These are phyloP conservation scores for Quercus berberidifolia DNA, from an alignment of 306 rosid genomes.

Conservation along the genomic window DNA sequence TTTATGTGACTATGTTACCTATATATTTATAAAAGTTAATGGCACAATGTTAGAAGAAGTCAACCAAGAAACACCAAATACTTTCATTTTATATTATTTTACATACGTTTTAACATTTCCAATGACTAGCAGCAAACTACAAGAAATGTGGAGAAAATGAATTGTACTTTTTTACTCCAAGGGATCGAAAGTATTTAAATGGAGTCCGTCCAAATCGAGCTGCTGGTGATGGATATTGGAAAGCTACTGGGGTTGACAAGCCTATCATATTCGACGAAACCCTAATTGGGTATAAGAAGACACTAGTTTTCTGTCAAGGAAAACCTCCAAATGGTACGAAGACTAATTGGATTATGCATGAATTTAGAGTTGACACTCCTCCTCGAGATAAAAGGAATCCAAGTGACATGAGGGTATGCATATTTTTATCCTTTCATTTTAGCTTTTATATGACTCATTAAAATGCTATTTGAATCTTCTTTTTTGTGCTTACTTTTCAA, in stretches of 20 bases:
- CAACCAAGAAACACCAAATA: too few species aligned
- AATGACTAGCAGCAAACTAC: neutral
- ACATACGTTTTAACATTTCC: too few species aligned
- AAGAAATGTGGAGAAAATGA: neutral
- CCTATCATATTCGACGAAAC: neutral
- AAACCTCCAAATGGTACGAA: neutral
- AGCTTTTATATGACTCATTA: too few species aligned
- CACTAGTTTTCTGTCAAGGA: neutral
- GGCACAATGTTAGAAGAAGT: too few species aligned
- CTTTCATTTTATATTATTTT: too few species aligned
- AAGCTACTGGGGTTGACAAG: neutral
- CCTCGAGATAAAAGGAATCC: neutral
- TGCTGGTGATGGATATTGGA: constrained; percentile 1
- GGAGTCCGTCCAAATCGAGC: constrained; percentile 3
- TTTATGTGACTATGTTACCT: too few species aligned
- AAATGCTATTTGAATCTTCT: too few species aligned
- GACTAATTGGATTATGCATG: constrained; percentile 7
- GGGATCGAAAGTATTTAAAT: neutral
- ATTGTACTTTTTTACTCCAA: constrained; percentile 14
- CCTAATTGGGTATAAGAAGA: neutral
- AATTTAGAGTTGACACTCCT: neutral
- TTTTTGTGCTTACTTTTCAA: neutral
- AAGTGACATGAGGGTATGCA: neutral
- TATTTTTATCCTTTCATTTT: too few species aligned
- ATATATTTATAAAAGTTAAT: too few species aligned